phyloP scores from a whole-genome alignment of 345 rosid genomes.

The Sisymbrium altissimum region DNA sequence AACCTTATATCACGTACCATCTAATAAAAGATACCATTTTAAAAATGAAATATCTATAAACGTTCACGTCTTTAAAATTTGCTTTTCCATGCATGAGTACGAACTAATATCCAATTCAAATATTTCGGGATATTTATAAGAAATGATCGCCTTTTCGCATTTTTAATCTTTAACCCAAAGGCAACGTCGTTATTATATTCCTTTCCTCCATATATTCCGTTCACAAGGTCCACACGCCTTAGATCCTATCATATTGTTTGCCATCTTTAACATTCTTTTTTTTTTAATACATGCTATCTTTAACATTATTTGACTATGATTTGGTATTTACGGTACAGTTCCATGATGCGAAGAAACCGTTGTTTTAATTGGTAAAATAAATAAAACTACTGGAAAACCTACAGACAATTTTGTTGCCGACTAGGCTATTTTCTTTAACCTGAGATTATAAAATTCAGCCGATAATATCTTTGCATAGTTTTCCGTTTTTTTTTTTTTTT shows the following conservation, averaged over 20 bases:
- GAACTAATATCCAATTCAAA: not conserved
- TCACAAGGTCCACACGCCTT: constrained; percentile 16
- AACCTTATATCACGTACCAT: not conserved
- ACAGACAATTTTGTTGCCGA: not conserved
- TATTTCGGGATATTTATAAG: not conserved
- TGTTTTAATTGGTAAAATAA: not conserved
- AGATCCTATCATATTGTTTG: constrained; percentile 22
- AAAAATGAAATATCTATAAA: not conserved
- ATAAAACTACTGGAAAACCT: not conserved
- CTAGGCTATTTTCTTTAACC: too few species aligned
- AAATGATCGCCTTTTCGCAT: not conserved
- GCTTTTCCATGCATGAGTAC: not conserved
- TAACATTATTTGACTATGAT: constrained; percentile 15
- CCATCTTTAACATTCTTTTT: constrained; percentile 20
- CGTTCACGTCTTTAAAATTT: not conserved
- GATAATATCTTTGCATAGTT: not conserved
- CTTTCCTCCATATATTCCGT: not conserved
- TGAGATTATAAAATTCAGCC: too few species aligned
- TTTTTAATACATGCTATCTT: too few species aligned
- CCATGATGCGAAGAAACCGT: not conserved
- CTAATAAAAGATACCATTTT: not conserved
- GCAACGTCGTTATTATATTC: constrained; percentile 8
- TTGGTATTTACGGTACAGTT: constrained; percentile 1
- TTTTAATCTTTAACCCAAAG: constrained; percentile 25
- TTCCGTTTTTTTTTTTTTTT: too few species aligned